Percentiles rank a stretch among this genome's conserved stretches.
These are phyloP conservation scores for Fagus sylvatica DNA, from an alignment of 306 rosid genomes.

Conservation along the genomic window DNA sequence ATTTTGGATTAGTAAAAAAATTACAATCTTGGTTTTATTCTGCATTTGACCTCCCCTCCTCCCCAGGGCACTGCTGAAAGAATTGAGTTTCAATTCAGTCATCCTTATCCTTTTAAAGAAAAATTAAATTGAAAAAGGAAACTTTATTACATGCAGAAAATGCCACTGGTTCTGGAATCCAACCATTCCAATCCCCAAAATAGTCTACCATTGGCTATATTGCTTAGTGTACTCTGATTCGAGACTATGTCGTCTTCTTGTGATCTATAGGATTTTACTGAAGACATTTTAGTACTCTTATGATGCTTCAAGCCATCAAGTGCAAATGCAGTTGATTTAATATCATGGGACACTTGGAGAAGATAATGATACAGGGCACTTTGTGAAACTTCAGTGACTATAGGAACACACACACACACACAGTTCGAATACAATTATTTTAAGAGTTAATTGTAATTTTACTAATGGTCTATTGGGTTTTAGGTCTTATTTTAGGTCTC, in stretches of 20 bases:
- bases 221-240: neutral
- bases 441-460: too few species aligned
- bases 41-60: neutral
- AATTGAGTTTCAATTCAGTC: neutral
- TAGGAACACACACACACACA: too few species aligned
- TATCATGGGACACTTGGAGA: neutral
- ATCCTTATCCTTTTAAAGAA: neutral
- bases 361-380: neutral
- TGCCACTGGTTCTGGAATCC: neutral
- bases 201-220: neutral
- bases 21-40: neutral
- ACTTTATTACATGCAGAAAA: neutral
- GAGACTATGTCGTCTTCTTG: neutral
- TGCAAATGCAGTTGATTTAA: constrained; percentile 4
- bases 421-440: too few species aligned
- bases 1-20: neutral
- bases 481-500: too few species aligned
- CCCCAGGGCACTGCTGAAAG: neutral
- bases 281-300: constrained; percentile 11
- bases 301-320: neutral
- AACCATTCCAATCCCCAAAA: neutral
- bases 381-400: too few species aligned
- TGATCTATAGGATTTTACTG: constrained; percentile 17
- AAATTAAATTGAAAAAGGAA: neutral
- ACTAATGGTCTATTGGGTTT: too few species aligned